These are phyloP conservation scores for Cicer bijugum DNA, from an alignment of 306 rosid species.

Conservation along the genomic window DNA sequence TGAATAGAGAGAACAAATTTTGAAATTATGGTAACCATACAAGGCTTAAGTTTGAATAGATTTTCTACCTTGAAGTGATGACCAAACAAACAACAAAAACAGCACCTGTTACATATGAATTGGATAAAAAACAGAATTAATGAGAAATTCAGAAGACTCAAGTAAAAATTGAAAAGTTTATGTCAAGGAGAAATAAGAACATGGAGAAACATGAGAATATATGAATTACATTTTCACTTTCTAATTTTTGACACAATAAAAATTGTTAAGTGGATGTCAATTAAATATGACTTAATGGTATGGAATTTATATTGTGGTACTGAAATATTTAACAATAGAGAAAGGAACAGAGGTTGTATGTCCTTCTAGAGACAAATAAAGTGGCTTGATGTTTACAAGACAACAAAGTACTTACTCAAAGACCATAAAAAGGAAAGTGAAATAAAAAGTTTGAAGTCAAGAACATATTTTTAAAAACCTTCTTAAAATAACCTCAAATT, in stretches of 20 bases:
- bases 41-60: constrained; percentile 42
- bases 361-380: constrained; percentile 26
- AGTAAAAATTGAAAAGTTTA: constrained; percentile 36
- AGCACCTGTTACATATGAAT: constrained; percentile 66
- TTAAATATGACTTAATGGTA: background rate
- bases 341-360: constrained; percentile 17
- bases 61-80: constrained; percentile 79
- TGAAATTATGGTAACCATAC: background rate
- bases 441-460: constrained; percentile 25
- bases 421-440: constrained; percentile 7
- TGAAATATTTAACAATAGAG: constrained; percentile 36
- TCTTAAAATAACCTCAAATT: constrained; percentile 10
- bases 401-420: constrained; percentile 27
- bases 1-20: constrained; percentile 16
- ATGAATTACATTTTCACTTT: constrained; percentile 33
- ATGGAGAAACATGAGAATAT: constrained; percentile 7
- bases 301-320: constrained; percentile 15
- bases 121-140: constrained; percentile 23
- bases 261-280: constrained; percentile 13
- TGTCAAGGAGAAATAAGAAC: constrained; percentile 34
- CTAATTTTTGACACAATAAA: constrained; percentile 27
- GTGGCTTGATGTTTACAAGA: constrained; percentile 20
- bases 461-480: constrained; percentile 22
- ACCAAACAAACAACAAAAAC: constrained; percentile 85
- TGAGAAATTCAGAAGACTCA: constrained; percentile 14